Percentiles rank a stretch among this genome's conserved stretches.
phyloP scores from a whole-genome alignment of 805 yeast genomes.

The Lipomyces sp. region DNA sequence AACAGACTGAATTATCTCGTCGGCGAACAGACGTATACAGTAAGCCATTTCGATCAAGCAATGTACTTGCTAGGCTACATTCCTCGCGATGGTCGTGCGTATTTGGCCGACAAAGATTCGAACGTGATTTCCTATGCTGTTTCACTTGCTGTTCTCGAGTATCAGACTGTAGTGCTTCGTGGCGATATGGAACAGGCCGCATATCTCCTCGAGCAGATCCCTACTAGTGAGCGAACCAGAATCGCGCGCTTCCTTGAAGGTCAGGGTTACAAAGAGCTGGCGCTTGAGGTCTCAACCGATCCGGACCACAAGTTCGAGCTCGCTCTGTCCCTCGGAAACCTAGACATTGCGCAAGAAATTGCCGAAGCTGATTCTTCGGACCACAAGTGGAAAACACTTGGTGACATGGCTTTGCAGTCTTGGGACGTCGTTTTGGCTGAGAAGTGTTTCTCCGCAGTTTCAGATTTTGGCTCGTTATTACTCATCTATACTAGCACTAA shows the following conservation, averaged over 20 bases:
- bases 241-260: conserved; percentile 92
- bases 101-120: conserved; percentile 88
- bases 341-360: conserved; percentile 71
- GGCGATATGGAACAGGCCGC: conserved; percentile 89
- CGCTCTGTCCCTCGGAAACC: conserved; percentile 75
- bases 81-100: conserved; percentile 87
- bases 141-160: conserved; percentile 85
- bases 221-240: conserved; percentile 69
- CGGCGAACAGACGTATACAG: conserved; percentile 89
- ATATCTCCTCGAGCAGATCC: conserved; percentile 59
- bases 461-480: conserved; percentile 80
- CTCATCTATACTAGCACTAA: conserved; percentile 83
- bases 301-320: conserved; percentile 89
- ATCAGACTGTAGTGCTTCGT: conserved; percentile 92
- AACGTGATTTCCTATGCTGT: conserved; percentile 80
- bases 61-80: conserved; percentile 87
- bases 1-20: conserved; percentile 92
- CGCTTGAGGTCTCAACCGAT: conserved; percentile 81
- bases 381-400: conserved; percentile 88
- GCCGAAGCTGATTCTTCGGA: conserved; percentile 55
- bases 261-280: conserved; percentile 84
- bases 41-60: conserved; percentile 89
- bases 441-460: conserved; percentile 75
- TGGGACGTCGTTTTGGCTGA: conserved; percentile 85
- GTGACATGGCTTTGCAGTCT: conserved; percentile 77